phyloP scores from a whole-genome alignment of 768 basidiomycete genomes.

The Serendipita indica region DNA sequence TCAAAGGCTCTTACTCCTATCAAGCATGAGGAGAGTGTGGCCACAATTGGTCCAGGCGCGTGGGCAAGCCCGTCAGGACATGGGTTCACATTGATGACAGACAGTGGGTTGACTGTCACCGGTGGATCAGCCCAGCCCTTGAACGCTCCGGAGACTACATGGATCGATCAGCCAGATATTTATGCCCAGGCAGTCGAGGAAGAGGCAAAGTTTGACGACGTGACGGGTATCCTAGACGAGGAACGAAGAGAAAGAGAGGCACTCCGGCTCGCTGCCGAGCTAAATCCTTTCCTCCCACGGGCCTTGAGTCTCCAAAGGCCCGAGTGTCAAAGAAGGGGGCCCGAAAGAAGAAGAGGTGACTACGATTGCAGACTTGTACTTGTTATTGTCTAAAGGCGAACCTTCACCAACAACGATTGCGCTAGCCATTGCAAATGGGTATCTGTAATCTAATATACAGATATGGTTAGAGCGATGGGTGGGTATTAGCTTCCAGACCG shows the following conservation, averaged over 20 bases:
- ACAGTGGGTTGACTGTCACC: constrained; percentile 3
- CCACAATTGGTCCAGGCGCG: constrained; percentile 11
- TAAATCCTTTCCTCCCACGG: too few species aligned
- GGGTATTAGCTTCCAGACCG: too few species aligned
- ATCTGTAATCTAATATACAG: too few species aligned
- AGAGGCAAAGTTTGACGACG: constrained; percentile 22
- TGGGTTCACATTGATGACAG: constrained; percentile 12
- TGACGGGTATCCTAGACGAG: constrained; percentile 23
- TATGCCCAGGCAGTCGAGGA: constrained; percentile 19
- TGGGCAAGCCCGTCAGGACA: constrained; percentile 20
- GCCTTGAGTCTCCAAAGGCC: too few species aligned
- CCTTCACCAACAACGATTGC: too few species aligned
- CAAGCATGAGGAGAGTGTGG: not conserved
- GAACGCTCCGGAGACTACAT: constrained; percentile 17
- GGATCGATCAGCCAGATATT: constrained; percentile 20
- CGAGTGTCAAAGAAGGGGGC: too few species aligned
- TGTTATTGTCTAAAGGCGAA: too few species aligned
- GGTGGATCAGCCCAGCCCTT: constrained; percentile 6
- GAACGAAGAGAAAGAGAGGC: constrained; percentile 18
- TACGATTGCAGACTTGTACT: too few species aligned
- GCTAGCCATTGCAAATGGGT: too few species aligned
- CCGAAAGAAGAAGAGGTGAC: too few species aligned
- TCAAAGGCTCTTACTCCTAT: not conserved
- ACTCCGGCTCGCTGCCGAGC: too few species aligned
- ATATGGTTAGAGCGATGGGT: too few species aligned